A percentile compares a stretch with the other conserved stretches of the same genome.
Conservation (phyloP, 2,329 filamentous ascomycete genomes). For the Cryphonectria nitschkei region DNA sequence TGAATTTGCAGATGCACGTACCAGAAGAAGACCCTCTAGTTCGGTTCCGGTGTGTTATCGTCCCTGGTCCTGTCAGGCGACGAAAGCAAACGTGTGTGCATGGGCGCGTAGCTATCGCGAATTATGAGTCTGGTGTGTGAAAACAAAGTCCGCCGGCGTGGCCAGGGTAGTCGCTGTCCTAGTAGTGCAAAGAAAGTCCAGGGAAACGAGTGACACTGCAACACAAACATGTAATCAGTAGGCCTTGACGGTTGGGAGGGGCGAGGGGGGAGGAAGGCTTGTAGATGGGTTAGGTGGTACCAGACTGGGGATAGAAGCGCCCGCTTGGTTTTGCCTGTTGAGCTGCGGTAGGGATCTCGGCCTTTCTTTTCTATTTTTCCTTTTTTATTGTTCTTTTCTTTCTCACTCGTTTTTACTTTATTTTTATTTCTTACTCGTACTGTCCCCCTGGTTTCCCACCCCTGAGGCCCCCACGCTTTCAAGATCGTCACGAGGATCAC, state of each 20-base stretch:
- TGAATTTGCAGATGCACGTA: conserved; percentile 7
- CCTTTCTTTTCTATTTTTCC: not conserved
- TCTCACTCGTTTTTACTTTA: not conserved
- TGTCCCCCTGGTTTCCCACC: not conserved
- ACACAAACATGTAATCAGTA: not conserved
- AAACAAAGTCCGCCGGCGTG: not conserved
- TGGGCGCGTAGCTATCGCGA: not conserved
- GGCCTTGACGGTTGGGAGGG: too few species aligned
- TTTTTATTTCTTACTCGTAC: not conserved
- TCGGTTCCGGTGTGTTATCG: not conserved
- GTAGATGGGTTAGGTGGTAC: not conserved
- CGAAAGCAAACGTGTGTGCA: not conserved
- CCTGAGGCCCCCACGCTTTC: not conserved
- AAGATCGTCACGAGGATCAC: not conserved
- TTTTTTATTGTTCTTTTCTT: not conserved
- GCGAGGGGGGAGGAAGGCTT: not conserved
- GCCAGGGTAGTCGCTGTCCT: not conserved
- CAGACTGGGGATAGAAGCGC: not conserved
- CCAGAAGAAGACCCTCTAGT: not conserved
- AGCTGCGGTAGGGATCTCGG: not conserved
- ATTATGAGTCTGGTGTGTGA: not conserved
- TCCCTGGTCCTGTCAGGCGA: not conserved
- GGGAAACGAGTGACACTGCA: not conserved
- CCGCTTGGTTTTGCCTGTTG: not conserved
- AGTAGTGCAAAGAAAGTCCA: not conserved